A percentile compares a stretch with the other conserved stretches of the same genome.
phyloP scores from a whole-genome alignment of 148 eudicot genomes.

The Cornus kousa region DNA sequence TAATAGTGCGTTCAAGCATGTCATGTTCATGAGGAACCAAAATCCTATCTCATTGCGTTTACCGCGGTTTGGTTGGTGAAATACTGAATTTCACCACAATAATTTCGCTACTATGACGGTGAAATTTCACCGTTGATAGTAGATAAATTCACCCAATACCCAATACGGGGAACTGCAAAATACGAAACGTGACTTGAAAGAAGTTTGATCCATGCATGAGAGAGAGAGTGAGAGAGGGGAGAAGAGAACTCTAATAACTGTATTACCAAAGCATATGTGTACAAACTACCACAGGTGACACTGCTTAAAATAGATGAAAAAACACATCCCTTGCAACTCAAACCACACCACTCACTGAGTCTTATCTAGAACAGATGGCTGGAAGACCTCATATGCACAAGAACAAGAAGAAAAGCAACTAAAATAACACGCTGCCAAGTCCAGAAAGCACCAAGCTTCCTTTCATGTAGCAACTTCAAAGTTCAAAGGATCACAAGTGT shows the following conservation, averaged over 20 bases:
- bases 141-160: too few species aligned
- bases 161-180: too few species aligned
- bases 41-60: too few species aligned
- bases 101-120: too few species aligned
- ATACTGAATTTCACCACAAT: too few species aligned
- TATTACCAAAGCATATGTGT: background rate
- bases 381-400: slow-evolving; percentile 2
- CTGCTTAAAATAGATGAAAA: background rate
- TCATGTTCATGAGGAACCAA: too few species aligned
- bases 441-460: background rate
- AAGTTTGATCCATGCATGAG: too few species aligned
- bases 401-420: background rate
- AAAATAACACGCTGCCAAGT: background rate
- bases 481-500: background rate
- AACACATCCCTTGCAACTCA: background rate
- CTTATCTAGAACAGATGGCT: background rate
- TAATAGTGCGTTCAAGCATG: too few species aligned
- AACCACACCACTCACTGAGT: background rate
- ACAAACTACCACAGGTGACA: background rate
- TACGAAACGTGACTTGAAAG: too few species aligned
- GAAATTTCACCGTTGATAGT: too few species aligned
- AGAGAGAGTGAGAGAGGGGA: too few species aligned
- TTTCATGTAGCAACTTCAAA: background rate
- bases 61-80: too few species aligned
- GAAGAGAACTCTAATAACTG: background rate